These are phyloP conservation scores for Tuber aestivum DNA, from an alignment of 495 filamentous ascomycete species.

Conservation along the genomic window DNA sequence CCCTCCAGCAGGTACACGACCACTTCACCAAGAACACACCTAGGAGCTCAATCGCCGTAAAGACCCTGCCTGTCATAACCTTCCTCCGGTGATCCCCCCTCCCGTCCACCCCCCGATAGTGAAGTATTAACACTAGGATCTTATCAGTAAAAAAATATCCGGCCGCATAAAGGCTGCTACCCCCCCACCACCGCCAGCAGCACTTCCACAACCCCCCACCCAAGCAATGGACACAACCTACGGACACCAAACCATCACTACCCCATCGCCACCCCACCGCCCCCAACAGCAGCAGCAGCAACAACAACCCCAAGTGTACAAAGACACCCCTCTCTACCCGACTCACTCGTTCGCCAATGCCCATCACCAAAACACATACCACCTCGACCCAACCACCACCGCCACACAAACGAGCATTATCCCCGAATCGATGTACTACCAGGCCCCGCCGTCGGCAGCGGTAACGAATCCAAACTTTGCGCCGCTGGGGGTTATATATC, in stretches of 20 bases:
- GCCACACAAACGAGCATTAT: not conserved
- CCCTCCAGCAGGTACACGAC: not conserved
- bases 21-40: not conserved
- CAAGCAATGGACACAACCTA: constrained; percentile 4
- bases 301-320: constrained; percentile 7
- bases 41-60: not conserved
- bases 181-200: not conserved
- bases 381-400: not conserved
- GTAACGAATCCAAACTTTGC: not conserved
- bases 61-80: not conserved
- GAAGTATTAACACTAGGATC: not conserved
- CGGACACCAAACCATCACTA: not conserved
- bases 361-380: constrained; percentile 46
- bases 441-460: not conserved
- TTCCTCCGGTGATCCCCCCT: not conserved
- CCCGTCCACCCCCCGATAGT: not conserved
- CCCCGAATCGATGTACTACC: not conserved
- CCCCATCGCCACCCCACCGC: constrained; percentile 4
- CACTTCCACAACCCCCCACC: constrained; percentile 1
- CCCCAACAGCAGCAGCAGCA: not conserved
- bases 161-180: not conserved
- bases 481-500: not conserved
- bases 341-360: constrained; percentile 51
- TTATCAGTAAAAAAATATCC: not conserved
- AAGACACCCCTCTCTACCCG: constrained; percentile 46